Base-by-base conservation (phyloP, 2,329 filamentous ascomycete genomes). In the Rhynchosporium agropyri region DNA sequence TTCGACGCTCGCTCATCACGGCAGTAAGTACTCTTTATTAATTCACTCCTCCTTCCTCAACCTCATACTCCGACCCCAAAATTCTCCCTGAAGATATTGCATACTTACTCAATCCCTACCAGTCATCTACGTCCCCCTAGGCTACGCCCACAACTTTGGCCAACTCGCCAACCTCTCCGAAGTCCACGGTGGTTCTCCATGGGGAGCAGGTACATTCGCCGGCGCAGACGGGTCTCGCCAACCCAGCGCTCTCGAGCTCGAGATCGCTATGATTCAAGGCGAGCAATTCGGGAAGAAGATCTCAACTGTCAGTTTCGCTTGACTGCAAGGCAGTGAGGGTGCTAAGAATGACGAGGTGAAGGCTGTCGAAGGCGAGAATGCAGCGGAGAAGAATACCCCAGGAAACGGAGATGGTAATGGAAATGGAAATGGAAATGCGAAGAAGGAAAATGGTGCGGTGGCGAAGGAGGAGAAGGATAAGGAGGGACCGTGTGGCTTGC, bases 51-150 rank as follows among this genome's bases (percentile, higher is more conserved):
- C 42, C 12, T n/a, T 20, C 33, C 33, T 20, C 20, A 20, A 20
- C 20, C 20, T 20, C 20, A 20, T 29, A 29, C 33, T 13, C 20
- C 1, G 4, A 38, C 7, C n/a, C 51, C 8, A n/a, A n/a, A 43
- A 12, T 42, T 36, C 9, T 3, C n/a, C 20, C n/a, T 4, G n/a
- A 29, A 20, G n/a, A 3, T 15, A 46, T 4, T 45, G 15, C n/a
- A 15, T 15, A 31, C 9, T 40, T 5, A 40, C n/a, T 13, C 8
- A 1, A 15, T 4, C 29, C 8, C 6, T n/a, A 46, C 15, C 50
- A 53, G 56, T 98, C 80, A 89, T 95, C 82, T 98, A 89, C 77
- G 92, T 98, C n/a, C 95, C 95, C 55, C 83, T 98, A 60, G 95
- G 95, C 61, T 98, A 96, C 83, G 89, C 90, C 79, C 90, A 88